These are phyloP conservation scores for Avena atlantica DNA, from an alignment of 176 grass and related monocot species.

Conservation along the genomic window DNA sequence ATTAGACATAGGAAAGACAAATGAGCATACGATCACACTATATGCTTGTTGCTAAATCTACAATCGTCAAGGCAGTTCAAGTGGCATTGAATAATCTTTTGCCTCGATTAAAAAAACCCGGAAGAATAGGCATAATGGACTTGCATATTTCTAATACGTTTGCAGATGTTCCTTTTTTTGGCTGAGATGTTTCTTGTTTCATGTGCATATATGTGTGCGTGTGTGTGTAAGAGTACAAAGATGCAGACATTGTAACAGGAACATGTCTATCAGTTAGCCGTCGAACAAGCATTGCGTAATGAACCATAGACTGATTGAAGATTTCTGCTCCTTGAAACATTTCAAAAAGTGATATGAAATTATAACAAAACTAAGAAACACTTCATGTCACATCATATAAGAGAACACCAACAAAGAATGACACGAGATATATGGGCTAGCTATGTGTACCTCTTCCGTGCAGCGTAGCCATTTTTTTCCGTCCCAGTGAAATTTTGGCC, in stretches of 20 bases:
- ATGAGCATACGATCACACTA: neutral
- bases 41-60: neutral
- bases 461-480: constrained; percentile 37
- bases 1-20: neutral
- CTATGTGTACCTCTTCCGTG: constrained; percentile 4
- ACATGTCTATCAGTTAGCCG: neutral
- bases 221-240: neutral
- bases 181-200: neutral
- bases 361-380: neutral
- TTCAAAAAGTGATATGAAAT: neutral
- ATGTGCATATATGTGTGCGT: neutral
- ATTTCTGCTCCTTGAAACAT: too few relatives aligned
- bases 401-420: neutral
- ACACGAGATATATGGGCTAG: neutral
- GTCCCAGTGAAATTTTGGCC: constrained; percentile 34
- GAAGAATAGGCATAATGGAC: neutral
- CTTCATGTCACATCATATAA: neutral
- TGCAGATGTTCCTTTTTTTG: neutral
- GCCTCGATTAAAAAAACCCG: neutral
- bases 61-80: neutral
- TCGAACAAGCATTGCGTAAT: neutral
- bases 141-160: neutral
- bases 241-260: neutral
- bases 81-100: neutral
- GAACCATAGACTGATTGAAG: neutral